Evolutionary conservation across 2,329 filamentous ascomycete species (phyloP), one percentile per base, ranked within the genome.

Genomic region (Ophiostoma sp.): DNA sequence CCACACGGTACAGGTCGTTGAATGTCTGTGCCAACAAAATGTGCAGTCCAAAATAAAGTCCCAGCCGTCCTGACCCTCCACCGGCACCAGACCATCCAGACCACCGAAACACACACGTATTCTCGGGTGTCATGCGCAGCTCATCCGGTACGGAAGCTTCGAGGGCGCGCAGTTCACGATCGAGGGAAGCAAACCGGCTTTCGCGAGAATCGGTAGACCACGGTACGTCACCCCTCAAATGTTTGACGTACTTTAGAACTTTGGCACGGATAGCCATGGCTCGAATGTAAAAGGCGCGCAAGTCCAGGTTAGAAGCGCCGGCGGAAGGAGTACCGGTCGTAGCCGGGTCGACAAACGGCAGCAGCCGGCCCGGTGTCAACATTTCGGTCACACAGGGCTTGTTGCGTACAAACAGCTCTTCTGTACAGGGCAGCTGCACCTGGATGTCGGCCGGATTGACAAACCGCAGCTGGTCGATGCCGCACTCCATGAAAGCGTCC

Each of bases 381-480:
- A 73, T 73, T n/a, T 73, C 72, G 3, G 69, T 73, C 19, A 69
- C 39, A 28, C 69, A 68, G 2, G 72, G 69, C 22, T 64, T 70
- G 70, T 42, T 69, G 70, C 73, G 70, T 33, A 74, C 64, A 66
- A 72, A 74, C 55, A 72, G 31, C 11, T 72, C 68, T 17, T 74
- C 73, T 19, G 66, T 64, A 25, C 73, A 74, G 5, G 73, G 73
- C 25, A 74, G 59, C 64, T 70, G 73, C n/a, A 71, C 73, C 48
- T 73, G 73, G 50, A 74, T 72, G 59, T 74, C 70, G 15, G 45
- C 73, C 11, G 73, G 66, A 28, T 73, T 66, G 55, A 74, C 70
- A 45, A 74, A 71, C 31, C 73, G 70, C 73, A 74, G 68, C 73
- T 74, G 73, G 66, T 74, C 73, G 42, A 75, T 75, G 39, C 74